Base-by-base conservation (phyloP, 495 filamentous ascomycete genomes). In the Hamigera avellanea region DNA sequence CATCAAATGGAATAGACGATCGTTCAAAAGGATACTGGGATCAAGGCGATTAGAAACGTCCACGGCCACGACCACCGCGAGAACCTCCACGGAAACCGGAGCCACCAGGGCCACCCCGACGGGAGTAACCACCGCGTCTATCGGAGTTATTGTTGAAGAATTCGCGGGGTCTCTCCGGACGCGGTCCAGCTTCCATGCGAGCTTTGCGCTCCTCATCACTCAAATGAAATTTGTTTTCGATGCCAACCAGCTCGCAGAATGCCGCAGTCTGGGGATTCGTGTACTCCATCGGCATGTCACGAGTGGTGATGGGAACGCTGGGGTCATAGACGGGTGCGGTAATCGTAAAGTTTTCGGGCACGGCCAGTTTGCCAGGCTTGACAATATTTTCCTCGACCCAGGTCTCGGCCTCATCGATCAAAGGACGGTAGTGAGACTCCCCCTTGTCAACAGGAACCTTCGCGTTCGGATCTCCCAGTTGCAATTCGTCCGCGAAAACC, bases 351-450 rank as follows among this genome's bases (percentile, higher is more conserved):
- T 88, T 81, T 3, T 78, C 59, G 0, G 87, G 87, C 3, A 98
- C 69, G 2, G 44, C 48, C 30, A 93, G 54, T 35, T 70, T 75
- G 2, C 64, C 70, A 17, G 54, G 44, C 26, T 68, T 40, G 0
- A 83, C 74, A 12, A 95, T 42, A 38, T 94, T 61, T 29, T 81
- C 70, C 6, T 85, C 69, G 0, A 96, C 73, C 91, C 91, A 98
- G 13, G 53, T 49, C 36, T 76, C 66, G 42, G 81, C 76, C 10
- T 64, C 52, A 10, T 75, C 61, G 49, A 95, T 85, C 2, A 74
- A 54, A 0, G 68, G 50, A 3, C 48, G 49, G 56, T 93, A 95
- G 14, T 60, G 48, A 1, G 55, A 64, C 41, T 86, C 78, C 13
- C 82, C 80, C n/a, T 67, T 57, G 40, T 85, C 59, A 0, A 53